Evolutionary conservation across 1,284 basidiomycete genomes (phyloP).

Genomic region (Tylopilus sp.): DNA sequence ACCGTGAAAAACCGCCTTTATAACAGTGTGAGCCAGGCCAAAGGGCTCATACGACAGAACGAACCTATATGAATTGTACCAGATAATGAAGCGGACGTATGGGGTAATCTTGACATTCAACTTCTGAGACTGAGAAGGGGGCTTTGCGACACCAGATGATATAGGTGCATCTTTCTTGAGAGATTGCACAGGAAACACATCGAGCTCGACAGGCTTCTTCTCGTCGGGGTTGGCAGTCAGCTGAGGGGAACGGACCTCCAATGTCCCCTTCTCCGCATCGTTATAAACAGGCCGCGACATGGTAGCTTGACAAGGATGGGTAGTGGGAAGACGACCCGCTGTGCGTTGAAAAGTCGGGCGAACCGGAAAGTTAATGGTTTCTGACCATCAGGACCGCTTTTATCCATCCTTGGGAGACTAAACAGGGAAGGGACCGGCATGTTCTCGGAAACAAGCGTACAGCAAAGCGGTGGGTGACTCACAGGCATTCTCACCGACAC

Average conservation of each 20-base stretch:
- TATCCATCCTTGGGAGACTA: slow-evolving; percentile 17
- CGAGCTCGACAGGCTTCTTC: slow-evolving; percentile 35
- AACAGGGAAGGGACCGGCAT: slow-evolving; percentile 7
- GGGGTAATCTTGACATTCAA: slow-evolving; percentile 46
- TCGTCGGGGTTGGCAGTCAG: slow-evolving; percentile 27
- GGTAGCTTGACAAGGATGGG: slow-evolving; percentile 1
- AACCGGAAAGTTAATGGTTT: slow-evolving; percentile 3
- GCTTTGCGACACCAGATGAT: slow-evolving; percentile 24
- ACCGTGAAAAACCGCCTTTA: slow-evolving; percentile 63
- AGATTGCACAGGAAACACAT: slow-evolving; percentile 31
- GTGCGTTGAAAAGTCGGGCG: slow-evolving; percentile 15
- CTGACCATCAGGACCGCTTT: slow-evolving; percentile 13
- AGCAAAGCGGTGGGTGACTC: slow-evolving; percentile 7
- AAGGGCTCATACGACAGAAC: neutral
- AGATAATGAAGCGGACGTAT: slow-evolving; percentile 55
- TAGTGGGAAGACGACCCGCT: slow-evolving; percentile 18
- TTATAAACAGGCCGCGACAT: slow-evolving; percentile 42
- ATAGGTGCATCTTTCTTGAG: slow-evolving; percentile 42
- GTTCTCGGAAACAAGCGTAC: slow-evolving; percentile 18
- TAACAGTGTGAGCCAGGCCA: slow-evolving; percentile 1
- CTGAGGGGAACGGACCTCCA: slow-evolving; percentile 38
- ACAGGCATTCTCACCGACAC: slow-evolving; percentile 12
- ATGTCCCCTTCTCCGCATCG: slow-evolving; percentile 56
- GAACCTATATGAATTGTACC: slow-evolving; percentile 69
- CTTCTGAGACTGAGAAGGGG: slow-evolving; percentile 27